These are phyloP conservation scores for Diutina siamensis DNA, from an alignment of 1,139 yeast species.

Conservation along the genomic window DNA sequence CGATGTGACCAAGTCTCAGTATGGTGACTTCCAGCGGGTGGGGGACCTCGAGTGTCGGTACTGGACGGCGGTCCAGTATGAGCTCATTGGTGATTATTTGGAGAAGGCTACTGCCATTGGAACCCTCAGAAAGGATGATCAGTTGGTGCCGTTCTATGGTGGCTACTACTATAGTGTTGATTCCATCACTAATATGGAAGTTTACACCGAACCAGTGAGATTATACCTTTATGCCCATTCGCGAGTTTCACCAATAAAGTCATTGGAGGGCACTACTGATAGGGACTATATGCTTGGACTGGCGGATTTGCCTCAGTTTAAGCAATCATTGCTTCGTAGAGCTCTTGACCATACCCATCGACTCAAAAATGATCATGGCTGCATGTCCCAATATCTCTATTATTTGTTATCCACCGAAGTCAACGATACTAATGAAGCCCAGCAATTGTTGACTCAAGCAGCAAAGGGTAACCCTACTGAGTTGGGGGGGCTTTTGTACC, in stretches of 20 bases:
- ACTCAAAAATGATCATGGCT: too few species aligned
- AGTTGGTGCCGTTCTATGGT: background rate
- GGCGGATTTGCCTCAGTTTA: too few species aligned
- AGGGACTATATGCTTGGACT: background rate
- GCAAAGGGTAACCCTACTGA: background rate
- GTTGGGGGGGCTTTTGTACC: background rate
- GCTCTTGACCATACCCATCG: too few species aligned
- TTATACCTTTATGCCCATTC: background rate
- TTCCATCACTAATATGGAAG: background rate
- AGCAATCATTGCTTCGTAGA: too few species aligned
- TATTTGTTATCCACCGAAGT: background rate
- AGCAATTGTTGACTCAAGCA: background rate
- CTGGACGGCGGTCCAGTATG: background rate
- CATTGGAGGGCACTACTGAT: background rate
- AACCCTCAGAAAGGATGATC: background rate
- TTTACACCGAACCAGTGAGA: background rate
- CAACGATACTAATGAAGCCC: background rate
- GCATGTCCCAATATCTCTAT: background rate
- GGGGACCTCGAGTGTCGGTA: background rate
- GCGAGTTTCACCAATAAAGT: background rate
- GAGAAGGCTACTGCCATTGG: background rate
- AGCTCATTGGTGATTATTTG: background rate
- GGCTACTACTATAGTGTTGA: background rate
- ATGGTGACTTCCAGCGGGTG: background rate
- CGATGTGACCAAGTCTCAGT: conserved; percentile 1